Evolutionary conservation across 2,329 filamentous ascomycete species (phyloP), one percentile per base, ranked within the genome.

Genomic region (Colletotrichum coccodes): DNA sequence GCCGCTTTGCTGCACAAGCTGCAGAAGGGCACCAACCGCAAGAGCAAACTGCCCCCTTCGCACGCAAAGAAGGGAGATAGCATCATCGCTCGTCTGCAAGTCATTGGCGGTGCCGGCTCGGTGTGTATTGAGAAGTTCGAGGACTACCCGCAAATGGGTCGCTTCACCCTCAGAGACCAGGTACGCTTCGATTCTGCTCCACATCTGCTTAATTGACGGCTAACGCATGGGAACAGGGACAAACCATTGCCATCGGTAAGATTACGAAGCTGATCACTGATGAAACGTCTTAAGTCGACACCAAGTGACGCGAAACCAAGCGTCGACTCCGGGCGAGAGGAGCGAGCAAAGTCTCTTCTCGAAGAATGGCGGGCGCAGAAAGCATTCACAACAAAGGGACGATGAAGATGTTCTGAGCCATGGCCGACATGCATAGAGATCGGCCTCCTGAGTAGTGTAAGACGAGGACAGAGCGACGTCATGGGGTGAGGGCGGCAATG

Each of bases 171-270:
- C 61, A 87, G 94, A 87, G 94, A 96, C 78, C 93, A 95, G 87
- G 92, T 94, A 86, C 75, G 86, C 76, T 34, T 21, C 14, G 16
- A 23, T 28, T 58, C 46, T 18, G 54, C 60, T 23, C 40, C 18
- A 34, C 18, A 61, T 73, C 54, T 40, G 23, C 26, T 14, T 52
- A 66, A 56, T 68, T 76, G 70, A 76, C 60, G 42, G 49, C 57
- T 64, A 46, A 64, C 46, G 64, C 9, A 18, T 38, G 32, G 47
- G 40, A 78, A 62, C 77, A 98, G 91, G 96, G 96, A 76, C 95
- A 98, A 92, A 99, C 96, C 0, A 98, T 99, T 84, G 96, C 96
- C 64, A 99, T 99, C 84, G 96, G 96, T 77, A 99, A 99, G 89
- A 97, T 99, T 80, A 98, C 94, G 69, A 98, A 95, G 87, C 88